Conservation (phyloP, 2,329 filamentous ascomycete species). For the Xylaria sp. region DNA sequence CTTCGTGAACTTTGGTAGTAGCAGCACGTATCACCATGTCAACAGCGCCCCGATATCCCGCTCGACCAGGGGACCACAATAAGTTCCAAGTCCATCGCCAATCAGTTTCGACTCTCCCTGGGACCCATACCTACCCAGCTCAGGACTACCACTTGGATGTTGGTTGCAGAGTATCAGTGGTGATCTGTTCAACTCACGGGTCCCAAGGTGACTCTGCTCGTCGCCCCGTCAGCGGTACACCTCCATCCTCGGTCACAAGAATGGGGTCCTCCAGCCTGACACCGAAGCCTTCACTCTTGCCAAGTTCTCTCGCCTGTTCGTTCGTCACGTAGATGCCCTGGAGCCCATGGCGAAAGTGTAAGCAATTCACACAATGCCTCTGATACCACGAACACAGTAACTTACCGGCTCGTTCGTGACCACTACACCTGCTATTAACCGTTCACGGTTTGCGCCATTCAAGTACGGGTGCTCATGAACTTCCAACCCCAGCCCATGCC, state of each 20-base stretch:
- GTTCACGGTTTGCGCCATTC: slow-evolving; percentile 48
- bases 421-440: slow-evolving; percentile 43
- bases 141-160: too few relatives aligned
- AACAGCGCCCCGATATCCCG: too few relatives aligned
- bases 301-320: slow-evolving; percentile 45
- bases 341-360: slow-evolving; percentile 22
- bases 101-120: too few relatives aligned
- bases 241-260: slow-evolving; percentile 45
- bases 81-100: too few relatives aligned
- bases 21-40: too few relatives aligned
- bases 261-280: slow-evolving; percentile 48
- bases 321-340: slow-evolving; percentile 49
- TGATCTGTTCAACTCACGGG: slow-evolving; percentile 30
- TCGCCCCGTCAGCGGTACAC: slow-evolving; percentile 45
- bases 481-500: slow-evolving; percentile 48
- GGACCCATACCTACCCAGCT: too few relatives aligned
- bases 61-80: too few relatives aligned
- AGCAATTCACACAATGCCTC: background rate
- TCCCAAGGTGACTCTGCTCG: slow-evolving; percentile 48
- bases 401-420: slow-evolving; percentile 48
- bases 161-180: too few relatives aligned
- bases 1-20: too few relatives aligned
- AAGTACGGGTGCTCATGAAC: slow-evolving; percentile 49
- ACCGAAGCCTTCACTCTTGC: slow-evolving; percentile 44
- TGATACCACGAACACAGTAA: slow-evolving; percentile 5